These are phyloP conservation scores for Russula abietina DNA, from an alignment of 768 basidiomycete genomes.

Conservation along the genomic window DNA sequence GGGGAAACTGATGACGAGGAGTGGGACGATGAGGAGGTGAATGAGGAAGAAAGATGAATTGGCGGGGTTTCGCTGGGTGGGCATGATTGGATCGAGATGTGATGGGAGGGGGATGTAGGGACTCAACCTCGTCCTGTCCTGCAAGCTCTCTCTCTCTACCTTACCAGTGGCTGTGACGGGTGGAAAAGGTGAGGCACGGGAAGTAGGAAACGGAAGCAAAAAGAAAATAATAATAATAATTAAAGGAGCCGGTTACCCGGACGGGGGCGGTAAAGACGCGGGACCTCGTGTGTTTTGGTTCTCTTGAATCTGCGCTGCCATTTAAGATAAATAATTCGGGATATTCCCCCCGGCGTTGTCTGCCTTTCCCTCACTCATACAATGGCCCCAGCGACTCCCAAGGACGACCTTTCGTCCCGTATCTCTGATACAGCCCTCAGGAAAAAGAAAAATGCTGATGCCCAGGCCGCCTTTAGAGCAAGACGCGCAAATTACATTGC, in stretches of 20 bases:
- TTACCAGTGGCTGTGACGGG: slow-evolving; percentile 3
- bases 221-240: slow-evolving; percentile 5
- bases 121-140: background rate
- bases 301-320: slow-evolving; percentile 57
- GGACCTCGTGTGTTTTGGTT: slow-evolving; percentile 62
- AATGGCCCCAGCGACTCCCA: slow-evolving; percentile 33
- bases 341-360: slow-evolving; percentile 24
- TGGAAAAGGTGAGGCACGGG: slow-evolving; percentile 16
- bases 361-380: slow-evolving; percentile 24
- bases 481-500: slow-evolving; percentile 81
- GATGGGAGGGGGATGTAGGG: background rate
- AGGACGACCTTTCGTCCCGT: slow-evolving; percentile 36
- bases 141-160: too few species aligned
- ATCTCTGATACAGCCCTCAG: slow-evolving; percentile 64
- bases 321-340: slow-evolving; percentile 26
- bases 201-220: slow-evolving; percentile 17
- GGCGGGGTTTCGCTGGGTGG: background rate
- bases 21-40: slow-evolving; percentile 12
- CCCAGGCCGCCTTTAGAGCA: slow-evolving; percentile 79
- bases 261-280: slow-evolving; percentile 8
- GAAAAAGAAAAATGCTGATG: slow-evolving; percentile 88
- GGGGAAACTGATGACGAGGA: slow-evolving; percentile 33
- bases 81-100: background rate
- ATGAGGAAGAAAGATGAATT: slow-evolving; percentile 11
- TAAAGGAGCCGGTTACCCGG: slow-evolving; percentile 15